Conservation (phyloP, 345 rosid genomes). For the Anastatica hierochuntica region DNA sequence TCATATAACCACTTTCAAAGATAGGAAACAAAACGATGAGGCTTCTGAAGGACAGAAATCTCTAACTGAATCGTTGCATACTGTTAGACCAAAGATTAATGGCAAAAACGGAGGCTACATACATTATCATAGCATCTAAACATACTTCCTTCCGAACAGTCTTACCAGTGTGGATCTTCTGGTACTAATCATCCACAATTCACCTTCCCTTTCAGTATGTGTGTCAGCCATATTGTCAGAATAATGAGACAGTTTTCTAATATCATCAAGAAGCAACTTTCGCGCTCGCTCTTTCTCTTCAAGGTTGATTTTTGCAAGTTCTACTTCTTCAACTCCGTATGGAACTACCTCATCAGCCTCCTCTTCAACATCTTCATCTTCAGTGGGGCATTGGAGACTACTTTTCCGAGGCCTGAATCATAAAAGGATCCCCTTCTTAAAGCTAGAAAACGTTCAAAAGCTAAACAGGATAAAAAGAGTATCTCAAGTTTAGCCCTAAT, state of each 20-base stretch:
- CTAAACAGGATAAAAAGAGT: neutral
- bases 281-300: conserved; percentile 68
- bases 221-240: conserved; percentile 47
- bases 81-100: neutral
- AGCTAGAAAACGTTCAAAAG: neutral
- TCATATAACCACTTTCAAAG: neutral
- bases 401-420: conserved; percentile 80
- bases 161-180: conserved; percentile 39
- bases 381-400: conserved; percentile 74
- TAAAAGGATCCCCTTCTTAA: conserved; percentile 11
- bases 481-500: neutral
- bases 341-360: conserved; percentile 98
- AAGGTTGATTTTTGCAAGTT: conserved; percentile 79
- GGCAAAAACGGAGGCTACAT: neutral
- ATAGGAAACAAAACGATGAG: neutral
- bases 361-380: conserved; percentile 94
- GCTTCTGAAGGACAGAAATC: neutral
- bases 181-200: conserved; percentile 38
- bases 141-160: conserved; percentile 12
- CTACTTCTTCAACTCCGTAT: conserved; percentile 94
- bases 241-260: conserved; percentile 55
- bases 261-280: conserved; percentile 70
- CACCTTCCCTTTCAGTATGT: conserved; percentile 26
- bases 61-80: conserved; percentile 4
- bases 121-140: neutral